A percentile compares a stretch with the other conserved stretches of the same genome.
Conservation (phyloP, 306 rosid genomes). For the Acacia acuminata region DNA sequence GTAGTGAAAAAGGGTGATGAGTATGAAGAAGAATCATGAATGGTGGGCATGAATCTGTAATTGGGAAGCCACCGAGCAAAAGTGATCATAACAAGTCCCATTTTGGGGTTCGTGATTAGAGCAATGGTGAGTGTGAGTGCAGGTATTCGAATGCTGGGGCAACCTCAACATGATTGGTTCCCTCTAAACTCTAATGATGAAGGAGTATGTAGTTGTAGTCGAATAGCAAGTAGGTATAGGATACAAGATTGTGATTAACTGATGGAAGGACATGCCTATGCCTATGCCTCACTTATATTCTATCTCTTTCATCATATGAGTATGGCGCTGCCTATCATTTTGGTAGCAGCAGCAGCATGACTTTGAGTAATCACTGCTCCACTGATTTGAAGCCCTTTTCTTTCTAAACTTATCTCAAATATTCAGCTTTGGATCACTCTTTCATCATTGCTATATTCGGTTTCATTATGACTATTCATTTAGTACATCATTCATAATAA, state of each 20-base stretch:
- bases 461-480: slow-evolving; percentile 35
- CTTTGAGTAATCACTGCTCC: slow-evolving; percentile 37
- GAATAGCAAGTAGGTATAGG: not conserved
- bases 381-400: slow-evolving; percentile 25
- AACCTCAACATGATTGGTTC: slow-evolving; percentile 16
- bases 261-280: slow-evolving; percentile 7
- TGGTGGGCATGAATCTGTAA: slow-evolving; percentile 22
- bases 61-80: slow-evolving; percentile 16
- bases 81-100: slow-evolving; percentile 3
- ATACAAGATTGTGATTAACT: not conserved
- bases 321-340: slow-evolving; percentile 31
- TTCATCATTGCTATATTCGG: slow-evolving; percentile 44
- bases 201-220: not conserved
- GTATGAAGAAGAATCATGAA: slow-evolving; percentile 35
- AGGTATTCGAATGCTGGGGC: slow-evolving; percentile 1
- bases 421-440: slow-evolving; percentile 32
- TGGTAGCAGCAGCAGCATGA: slow-evolving; percentile 33
- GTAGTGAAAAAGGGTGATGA: slow-evolving; percentile 2
- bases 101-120: slow-evolving; percentile 24
- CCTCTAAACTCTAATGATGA: not conserved
- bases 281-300: not conserved
- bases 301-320: slow-evolving; percentile 28
- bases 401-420: slow-evolving; percentile 24
- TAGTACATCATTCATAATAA: slow-evolving; percentile 23
- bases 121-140: slow-evolving; percentile 28